Conservation (phyloP, 345 rosid species). For the Corchorus olitorius region DNA sequence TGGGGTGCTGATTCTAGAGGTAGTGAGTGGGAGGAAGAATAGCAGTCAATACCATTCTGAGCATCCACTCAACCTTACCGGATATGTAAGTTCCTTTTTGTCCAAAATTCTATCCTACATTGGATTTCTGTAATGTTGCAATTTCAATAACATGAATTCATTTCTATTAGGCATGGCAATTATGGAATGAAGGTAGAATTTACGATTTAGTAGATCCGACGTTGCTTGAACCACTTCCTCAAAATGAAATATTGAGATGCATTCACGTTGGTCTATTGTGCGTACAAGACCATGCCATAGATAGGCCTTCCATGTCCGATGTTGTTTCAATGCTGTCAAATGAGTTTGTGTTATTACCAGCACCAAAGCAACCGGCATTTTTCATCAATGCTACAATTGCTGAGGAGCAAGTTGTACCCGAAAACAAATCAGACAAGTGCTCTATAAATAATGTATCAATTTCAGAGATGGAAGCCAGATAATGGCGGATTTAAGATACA, state of each 20-base stretch:
- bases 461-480: background rate
- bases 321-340: conserved; percentile 2
- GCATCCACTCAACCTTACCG: conserved; percentile 29
- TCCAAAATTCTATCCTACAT: too few relatives aligned
- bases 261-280: background rate
- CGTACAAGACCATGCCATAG: background rate
- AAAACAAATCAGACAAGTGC: too few relatives aligned
- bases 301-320: background rate
- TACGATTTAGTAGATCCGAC: conserved; percentile 12
- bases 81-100: conserved; percentile 19
- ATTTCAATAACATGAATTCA: background rate
- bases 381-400: background rate
- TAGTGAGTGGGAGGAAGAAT: conserved; percentile 22
- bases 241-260: background rate
- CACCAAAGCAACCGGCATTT: conserved; percentile 8
- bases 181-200: background rate
- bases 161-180: background rate
- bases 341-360: background rate
- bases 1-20: conserved; percentile 37
- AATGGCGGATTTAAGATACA: too few relatives aligned
- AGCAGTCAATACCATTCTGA: background rate
- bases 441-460: too few relatives aligned
- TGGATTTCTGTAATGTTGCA: background rate
- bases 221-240: background rate
- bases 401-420: too few relatives aligned